Evolutionary conservation across 768 basidiomycete species (phyloP).

Genomic region (Mycena rebaudengoi): DNA sequence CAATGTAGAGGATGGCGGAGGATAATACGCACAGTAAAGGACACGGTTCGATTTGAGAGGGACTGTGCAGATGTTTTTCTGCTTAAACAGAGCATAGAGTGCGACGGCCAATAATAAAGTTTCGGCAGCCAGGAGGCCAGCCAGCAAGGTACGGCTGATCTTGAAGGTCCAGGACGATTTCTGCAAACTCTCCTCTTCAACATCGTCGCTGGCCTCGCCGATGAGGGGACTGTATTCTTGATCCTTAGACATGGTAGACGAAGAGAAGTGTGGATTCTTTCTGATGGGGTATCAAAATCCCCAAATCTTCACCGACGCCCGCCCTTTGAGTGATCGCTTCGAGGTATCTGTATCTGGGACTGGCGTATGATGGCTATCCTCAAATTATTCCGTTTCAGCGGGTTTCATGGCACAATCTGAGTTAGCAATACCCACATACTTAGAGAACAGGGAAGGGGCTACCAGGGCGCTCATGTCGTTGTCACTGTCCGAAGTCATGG

Average conservation of each 20-base stretch:
- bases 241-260: not conserved
- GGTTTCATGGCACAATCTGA: too few species aligned
- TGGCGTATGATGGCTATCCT: too few species aligned
- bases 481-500: too few species aligned
- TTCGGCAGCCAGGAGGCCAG: slow-evolving; percentile 1
- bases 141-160: not conserved
- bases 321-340: not conserved
- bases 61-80: not conserved
- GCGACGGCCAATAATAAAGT: slow-evolving; percentile 6
- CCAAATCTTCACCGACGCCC: not conserved
- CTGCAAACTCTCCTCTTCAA: not conserved
- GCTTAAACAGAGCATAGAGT: not conserved
- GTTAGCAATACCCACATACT: too few species aligned
- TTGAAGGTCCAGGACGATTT: not conserved
- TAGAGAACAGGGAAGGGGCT: too few species aligned
- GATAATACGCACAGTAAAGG: slow-evolving; percentile 5
- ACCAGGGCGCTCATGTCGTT: too few species aligned
- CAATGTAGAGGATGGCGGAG: too few species aligned
- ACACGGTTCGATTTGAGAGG: not conserved
- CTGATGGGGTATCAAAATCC: not conserved
- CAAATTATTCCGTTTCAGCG: too few species aligned
- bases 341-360: too few species aligned
- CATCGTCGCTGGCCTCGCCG: not conserved
- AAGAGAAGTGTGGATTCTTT: not conserved
- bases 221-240: slow-evolving; percentile 11